Evolutionary conservation across 140 eudicot species (phyloP).

Genomic region (Stevia rebaudiana): DNA sequence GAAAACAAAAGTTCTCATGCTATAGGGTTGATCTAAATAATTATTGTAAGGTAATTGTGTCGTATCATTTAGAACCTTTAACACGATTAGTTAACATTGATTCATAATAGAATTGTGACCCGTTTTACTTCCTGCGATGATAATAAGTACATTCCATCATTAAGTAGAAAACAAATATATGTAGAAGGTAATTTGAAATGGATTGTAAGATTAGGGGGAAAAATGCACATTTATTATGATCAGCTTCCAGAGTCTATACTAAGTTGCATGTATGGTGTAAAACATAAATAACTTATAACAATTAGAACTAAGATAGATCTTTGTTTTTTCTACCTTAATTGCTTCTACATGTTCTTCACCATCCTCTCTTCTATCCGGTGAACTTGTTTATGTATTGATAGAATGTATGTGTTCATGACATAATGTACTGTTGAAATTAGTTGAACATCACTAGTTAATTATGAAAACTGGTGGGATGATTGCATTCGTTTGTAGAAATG

Average conservation of each 20-base stretch:
- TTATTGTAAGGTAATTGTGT: not conserved
- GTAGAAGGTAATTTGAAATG: not conserved
- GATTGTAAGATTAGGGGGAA: not conserved
- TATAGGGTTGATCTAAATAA: not conserved
- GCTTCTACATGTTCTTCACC: not conserved
- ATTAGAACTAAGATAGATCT: not conserved
- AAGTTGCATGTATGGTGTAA: not conserved
- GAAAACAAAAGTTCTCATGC: not conserved
- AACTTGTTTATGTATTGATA: not conserved
- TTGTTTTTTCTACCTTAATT: not conserved
- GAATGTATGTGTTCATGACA: not conserved
- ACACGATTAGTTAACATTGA: not conserved
- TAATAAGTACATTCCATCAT: not conserved
- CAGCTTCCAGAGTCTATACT: constrained; percentile 1
- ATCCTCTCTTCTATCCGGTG: not conserved
- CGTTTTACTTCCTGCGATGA: constrained; percentile 4
- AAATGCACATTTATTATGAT: not conserved
- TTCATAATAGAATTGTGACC: not conserved
- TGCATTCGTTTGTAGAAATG: not conserved
- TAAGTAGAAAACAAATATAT: not conserved
- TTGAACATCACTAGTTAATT: not conserved
- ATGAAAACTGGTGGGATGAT: not conserved
- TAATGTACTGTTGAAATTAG: not conserved
- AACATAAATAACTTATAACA: not conserved
- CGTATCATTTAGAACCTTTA: constrained; percentile 4